These are phyloP conservation scores for Candida jianshihensis DNA, from an alignment of 805 yeast species.

Conservation along the genomic window DNA sequence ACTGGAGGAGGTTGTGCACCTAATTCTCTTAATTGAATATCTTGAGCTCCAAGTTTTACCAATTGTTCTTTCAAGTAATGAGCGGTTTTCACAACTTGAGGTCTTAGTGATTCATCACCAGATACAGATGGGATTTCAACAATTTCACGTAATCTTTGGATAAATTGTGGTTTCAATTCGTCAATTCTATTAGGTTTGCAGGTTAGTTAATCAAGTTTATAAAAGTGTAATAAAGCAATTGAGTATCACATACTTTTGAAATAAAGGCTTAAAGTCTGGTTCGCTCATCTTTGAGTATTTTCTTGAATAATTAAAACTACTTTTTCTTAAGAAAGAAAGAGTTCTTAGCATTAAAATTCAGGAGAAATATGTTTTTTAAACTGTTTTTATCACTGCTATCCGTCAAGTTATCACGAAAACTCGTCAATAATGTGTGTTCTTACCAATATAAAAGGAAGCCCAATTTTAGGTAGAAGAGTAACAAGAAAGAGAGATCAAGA, in stretches of 20 bases:
- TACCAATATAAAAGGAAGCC: no score
- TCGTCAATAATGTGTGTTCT: no score
- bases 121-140: constrained; percentile 94
- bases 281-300: constrained; percentile 4
- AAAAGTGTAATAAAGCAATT: background rate
- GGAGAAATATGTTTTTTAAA: no score
- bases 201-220: background rate
- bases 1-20: constrained; percentile 94
- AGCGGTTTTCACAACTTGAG: constrained; percentile 86
- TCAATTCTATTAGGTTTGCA: constrained; percentile 49
- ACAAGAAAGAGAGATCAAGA: no score
- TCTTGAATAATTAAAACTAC: no score
- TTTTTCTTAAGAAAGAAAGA: no score
- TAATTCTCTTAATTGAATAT: constrained; percentile 72
- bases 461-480: no score
- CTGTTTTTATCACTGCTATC: no score
- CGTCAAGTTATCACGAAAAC: no score
- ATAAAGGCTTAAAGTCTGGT: constrained; percentile 8
- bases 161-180: constrained; percentile 67
- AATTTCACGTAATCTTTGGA: constrained; percentile 69
- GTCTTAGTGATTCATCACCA: constrained; percentile 81
- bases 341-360: no score
- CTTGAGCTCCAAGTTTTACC: constrained; percentile 66
- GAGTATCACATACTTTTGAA: constrained; percentile 9
- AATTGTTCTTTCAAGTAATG: constrained; percentile 70